These are phyloP conservation scores for Pseudonectria foliicola DNA, from an alignment of 2,329 filamentous ascomycete species.

Conservation along the genomic window DNA sequence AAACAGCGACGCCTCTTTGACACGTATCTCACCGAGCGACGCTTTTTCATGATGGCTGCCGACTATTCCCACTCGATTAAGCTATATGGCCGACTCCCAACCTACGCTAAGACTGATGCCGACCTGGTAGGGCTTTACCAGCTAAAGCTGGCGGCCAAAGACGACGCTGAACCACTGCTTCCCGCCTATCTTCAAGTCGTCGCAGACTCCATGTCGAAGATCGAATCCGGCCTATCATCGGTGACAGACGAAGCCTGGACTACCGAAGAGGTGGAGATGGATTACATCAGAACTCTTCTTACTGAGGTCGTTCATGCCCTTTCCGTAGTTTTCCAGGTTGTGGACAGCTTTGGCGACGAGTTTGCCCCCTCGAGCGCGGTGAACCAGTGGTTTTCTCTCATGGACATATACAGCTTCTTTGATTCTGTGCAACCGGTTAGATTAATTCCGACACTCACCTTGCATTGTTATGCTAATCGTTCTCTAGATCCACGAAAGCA, in stretches of 20 bases:
- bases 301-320: conserved; percentile 68
- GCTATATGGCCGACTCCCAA: conserved; percentile 33
- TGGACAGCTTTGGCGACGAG: conserved; percentile 49
- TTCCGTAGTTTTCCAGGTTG: conserved; percentile 65
- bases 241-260: conserved; percentile 44
- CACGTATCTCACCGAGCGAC: conserved; percentile 65
- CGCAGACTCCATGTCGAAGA: conserved; percentile 40
- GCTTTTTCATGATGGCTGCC: conserved; percentile 57
- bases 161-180: conserved; percentile 38
- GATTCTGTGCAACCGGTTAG: conserved; percentile 45
- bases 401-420: conserved; percentile 63
- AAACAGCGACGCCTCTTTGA: conserved; percentile 62
- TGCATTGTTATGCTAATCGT: conserved; percentile 11
- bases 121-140: conserved; percentile 25
- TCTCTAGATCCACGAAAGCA: conserved; percentile 30
- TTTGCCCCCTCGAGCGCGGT: conserved; percentile 54
- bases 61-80: conserved; percentile 48
- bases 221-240: conserved; percentile 41
- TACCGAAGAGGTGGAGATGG: conserved; percentile 46
- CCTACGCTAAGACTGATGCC: conserved; percentile 20
- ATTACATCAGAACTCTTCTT: conserved; percentile 57
- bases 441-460: not conserved
- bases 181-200: conserved; percentile 42
- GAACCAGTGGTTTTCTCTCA: conserved; percentile 67
- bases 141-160: conserved; percentile 22